Percentiles rank a stretch among this genome's conserved stretches.
phyloP scores from a whole-genome alignment of 129 eudicot genomes.

The Saussurea involucrata region DNA sequence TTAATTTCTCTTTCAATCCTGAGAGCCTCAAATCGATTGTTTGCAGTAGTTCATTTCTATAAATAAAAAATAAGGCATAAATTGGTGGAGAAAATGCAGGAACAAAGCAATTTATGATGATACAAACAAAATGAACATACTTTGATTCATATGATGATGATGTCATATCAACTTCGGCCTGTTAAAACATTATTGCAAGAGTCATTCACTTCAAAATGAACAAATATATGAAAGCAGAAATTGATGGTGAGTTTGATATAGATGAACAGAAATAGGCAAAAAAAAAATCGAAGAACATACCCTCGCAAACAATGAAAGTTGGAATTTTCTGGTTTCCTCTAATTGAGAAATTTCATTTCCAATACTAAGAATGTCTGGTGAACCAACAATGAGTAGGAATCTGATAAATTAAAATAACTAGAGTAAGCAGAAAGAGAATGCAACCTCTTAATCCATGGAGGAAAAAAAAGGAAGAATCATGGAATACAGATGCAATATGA shows the following conservation, averaged over 20 bases:
- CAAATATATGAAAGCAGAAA: conserved; percentile 2
- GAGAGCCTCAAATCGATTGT: conserved; percentile 82
- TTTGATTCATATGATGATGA: conserved; percentile 82
- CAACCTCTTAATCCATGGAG: not conserved
- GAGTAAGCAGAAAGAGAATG: conserved; percentile 10
- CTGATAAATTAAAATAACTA: conserved; percentile 31
- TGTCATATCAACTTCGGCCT: conserved; percentile 55
- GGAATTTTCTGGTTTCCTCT: conserved; percentile 81
- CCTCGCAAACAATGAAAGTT: conserved; percentile 60
- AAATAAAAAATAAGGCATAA: conserved; percentile 15
- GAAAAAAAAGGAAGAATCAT: conserved; percentile 2
- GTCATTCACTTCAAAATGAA: not conserved
- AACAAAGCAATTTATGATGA: conserved; percentile 1
- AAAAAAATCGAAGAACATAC: conserved; percentile 5
- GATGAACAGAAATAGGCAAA: conserved; percentile 30
- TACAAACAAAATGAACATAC: conserved; percentile 42
- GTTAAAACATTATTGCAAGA: conserved; percentile 25
- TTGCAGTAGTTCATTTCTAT: conserved; percentile 83
- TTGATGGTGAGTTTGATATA: not conserved
- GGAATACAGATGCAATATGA: conserved; percentile 13
- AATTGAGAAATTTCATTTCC: conserved; percentile 75
- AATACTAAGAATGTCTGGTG: conserved; percentile 44
- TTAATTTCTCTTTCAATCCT: conserved; percentile 59
- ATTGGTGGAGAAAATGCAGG: conserved; percentile 20
- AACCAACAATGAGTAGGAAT: conserved; percentile 56